phyloP scores from a whole-genome alignment of 768 basidiomycete species.

The Mycena epipterygia region DNA sequence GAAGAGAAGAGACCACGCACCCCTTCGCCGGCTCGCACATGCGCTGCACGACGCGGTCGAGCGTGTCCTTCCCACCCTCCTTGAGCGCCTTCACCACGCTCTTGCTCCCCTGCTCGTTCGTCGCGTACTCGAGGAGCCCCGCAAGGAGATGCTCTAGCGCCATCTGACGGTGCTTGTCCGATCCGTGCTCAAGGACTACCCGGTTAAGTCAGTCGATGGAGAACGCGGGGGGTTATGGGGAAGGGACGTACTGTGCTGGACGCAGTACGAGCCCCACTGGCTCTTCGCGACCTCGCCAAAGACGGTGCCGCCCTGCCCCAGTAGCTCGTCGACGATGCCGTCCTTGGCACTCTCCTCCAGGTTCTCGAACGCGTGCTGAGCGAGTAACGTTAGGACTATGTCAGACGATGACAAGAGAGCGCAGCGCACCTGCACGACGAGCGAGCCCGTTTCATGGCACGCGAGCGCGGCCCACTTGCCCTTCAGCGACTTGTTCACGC shows the following conservation, averaged over 20 bases:
- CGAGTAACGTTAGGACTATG: background rate
- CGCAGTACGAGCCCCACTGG: slow-evolving; percentile 91
- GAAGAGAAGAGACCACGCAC: slow-evolving; percentile 51
- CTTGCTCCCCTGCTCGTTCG: slow-evolving; percentile 90
- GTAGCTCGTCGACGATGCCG: slow-evolving; percentile 86
- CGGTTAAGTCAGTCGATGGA: background rate
- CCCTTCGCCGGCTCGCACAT: slow-evolving; percentile 92
- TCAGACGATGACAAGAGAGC: slow-evolving; percentile 7
- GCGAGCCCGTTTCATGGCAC: slow-evolving; percentile 91
- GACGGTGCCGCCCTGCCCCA: slow-evolving; percentile 75
- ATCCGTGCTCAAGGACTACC: slow-evolving; percentile 88
- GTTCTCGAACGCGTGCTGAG: slow-evolving; percentile 87
- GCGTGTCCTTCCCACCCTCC: slow-evolving; percentile 83
- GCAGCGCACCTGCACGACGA: slow-evolving; percentile 81
- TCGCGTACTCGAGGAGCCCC: slow-evolving; percentile 84
- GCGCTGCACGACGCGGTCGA: slow-evolving; percentile 80
- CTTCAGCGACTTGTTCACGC: slow-evolving; percentile 89
- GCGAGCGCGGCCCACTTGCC: slow-evolving; percentile 92
- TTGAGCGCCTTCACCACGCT: slow-evolving; percentile 90
- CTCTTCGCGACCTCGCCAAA: slow-evolving; percentile 87
- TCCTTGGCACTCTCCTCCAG: slow-evolving; percentile 87
- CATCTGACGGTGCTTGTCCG: slow-evolving; percentile 78
- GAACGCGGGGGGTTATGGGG: background rate
- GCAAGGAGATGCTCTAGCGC: slow-evolving; percentile 83
- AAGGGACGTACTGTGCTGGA: slow-evolving; percentile 79